Conservation (phyloP, 257 asterid species). For the Scutellaria barbata region DNA sequence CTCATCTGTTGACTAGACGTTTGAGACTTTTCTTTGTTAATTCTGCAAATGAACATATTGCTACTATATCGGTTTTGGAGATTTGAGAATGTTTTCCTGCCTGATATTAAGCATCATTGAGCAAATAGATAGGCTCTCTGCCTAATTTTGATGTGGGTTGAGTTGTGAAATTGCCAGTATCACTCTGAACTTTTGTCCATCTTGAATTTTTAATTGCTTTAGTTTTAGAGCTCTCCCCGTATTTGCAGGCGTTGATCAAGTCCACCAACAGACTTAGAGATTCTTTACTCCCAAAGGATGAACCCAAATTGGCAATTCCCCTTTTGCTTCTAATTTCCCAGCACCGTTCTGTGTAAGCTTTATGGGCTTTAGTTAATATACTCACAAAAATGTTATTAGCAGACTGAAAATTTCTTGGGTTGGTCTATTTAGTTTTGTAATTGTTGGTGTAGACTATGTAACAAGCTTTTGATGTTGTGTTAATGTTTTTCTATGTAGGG, state of each 20-base stretch:
- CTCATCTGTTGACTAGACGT: conserved; percentile 3
- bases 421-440: neutral
- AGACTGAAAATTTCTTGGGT: neutral
- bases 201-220: conserved; percentile 16
- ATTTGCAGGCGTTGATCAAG: conserved; percentile 86
- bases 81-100: neutral
- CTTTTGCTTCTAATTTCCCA: conserved; percentile 94
- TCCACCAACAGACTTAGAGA: conserved; percentile 95
- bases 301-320: conserved; percentile 89
- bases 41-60: conserved; percentile 19
- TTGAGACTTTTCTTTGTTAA: conserved; percentile 1
- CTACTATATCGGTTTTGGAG: neutral
- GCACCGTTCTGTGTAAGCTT: conserved; percentile 90
- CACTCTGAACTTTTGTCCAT: conserved; percentile 7
- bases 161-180: conserved; percentile 19
- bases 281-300: conserved; percentile 89
- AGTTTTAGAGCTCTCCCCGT: conserved; percentile 22
- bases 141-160: conserved; percentile 25
- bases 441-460: conserved; percentile 19
- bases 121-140: conserved; percentile 8
- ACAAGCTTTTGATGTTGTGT: conserved; percentile 15
- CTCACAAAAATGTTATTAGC: neutral
- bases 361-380: neutral
- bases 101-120: conserved; percentile 15
- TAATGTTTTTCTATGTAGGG: conserved; percentile 57